Percentiles rank a stretch among this genome's conserved stretches.
These are phyloP conservation scores for Hibiscus tridactylites DNA, from an alignment of 345 rosid genomes.

Conservation along the genomic window DNA sequence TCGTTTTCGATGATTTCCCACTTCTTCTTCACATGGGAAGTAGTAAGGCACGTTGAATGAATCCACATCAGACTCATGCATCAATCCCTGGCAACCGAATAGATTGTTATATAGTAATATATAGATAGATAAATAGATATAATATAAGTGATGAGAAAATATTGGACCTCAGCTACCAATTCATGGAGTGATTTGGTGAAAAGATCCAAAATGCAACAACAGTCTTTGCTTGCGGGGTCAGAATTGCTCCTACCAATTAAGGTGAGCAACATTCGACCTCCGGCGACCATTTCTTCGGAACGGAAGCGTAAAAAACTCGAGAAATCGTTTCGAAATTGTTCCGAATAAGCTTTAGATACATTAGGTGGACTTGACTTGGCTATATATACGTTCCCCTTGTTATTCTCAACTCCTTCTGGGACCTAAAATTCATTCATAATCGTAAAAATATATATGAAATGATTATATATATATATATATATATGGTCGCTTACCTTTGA, in stretches of 20 bases:
- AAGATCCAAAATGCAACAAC: conserved; percentile 15
- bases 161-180: conserved; percentile 11
- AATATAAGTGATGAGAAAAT: too few relatives aligned
- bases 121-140: too few relatives aligned
- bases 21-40: neutral
- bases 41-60: neutral
- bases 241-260: conserved; percentile 27
- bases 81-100: neutral
- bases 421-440: neutral
- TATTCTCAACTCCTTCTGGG: conserved; percentile 8
- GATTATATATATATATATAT: too few relatives aligned
- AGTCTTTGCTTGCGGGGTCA: conserved; percentile 17
- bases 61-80: neutral
- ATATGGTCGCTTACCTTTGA: neutral
- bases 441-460: too few relatives aligned
- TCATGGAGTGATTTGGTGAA: conserved; percentile 25
- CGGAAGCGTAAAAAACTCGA: conserved; percentile 20
- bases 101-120: neutral
- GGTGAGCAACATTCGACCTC: conserved; percentile 12
- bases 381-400: neutral
- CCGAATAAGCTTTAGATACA: neutral
- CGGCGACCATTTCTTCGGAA: conserved; percentile 26
- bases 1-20: neutral
- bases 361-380: neutral
- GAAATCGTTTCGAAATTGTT: conserved; percentile 27